These are phyloP conservation scores for Zasmidium citrigriseum DNA, from an alignment of 2,329 filamentous ascomycete genomes.

Conservation along the genomic window DNA sequence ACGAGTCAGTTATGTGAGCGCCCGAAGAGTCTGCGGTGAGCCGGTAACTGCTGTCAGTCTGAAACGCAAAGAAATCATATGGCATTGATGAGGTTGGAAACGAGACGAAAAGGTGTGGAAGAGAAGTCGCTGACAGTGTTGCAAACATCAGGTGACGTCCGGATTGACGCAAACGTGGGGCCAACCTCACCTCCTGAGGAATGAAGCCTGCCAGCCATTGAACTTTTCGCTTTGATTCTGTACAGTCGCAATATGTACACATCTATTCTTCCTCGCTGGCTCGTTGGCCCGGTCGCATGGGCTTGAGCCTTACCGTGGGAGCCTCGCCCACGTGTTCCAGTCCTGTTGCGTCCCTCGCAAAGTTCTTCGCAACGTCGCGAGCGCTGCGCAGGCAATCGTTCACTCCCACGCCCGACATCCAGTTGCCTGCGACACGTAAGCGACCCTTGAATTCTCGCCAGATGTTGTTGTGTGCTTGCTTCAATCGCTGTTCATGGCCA, in stretches of 20 bases:
- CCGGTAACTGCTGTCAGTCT: background rate
- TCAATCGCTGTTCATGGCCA: slow-evolving; percentile 69
- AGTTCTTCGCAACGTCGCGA: slow-evolving; percentile 53
- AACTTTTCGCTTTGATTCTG: background rate
- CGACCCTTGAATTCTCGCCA: slow-evolving; percentile 59
- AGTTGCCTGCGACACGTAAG: slow-evolving; percentile 61
- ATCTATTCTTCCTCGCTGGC: slow-evolving; percentile 14
- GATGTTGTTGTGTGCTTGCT: slow-evolving; percentile 57
- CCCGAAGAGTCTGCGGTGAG: background rate
- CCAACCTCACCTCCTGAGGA: background rate
- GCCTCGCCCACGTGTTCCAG: slow-evolving; percentile 33
- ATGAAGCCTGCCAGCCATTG: background rate
- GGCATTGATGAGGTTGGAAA: background rate
- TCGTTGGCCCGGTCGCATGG: slow-evolving; percentile 14
- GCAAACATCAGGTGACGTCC: background rate
- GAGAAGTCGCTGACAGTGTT: too few relatives aligned
- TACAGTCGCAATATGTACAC: slow-evolving; percentile 15
- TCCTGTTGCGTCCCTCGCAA: slow-evolving; percentile 36
- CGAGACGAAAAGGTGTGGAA: background rate
- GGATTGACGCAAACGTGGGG: background rate
- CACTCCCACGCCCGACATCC: slow-evolving; percentile 50
- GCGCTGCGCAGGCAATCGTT: slow-evolving; percentile 58
- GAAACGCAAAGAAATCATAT: background rate
- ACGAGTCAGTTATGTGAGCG: background rate
- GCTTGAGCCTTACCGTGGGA: slow-evolving; percentile 19